Evolutionary conservation across 495 filamentous ascomycete species (phyloP).

Genomic region (Penicillium angulare): DNA sequence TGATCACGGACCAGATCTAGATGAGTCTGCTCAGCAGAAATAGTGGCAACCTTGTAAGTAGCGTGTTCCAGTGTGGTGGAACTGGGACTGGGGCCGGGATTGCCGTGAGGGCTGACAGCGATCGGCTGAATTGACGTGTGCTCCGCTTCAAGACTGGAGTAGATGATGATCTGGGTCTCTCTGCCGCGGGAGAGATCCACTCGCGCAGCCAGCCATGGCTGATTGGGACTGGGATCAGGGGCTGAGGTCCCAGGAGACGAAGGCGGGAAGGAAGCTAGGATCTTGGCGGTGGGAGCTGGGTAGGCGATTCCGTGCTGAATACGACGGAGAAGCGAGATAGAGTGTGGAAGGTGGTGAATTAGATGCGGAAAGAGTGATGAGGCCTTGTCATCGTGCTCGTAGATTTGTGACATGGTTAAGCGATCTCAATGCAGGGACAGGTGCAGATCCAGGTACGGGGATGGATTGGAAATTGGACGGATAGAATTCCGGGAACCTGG

Average conservation of each 20-base stretch:
- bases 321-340: slow-evolving; percentile 55
- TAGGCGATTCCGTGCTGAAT: slow-evolving; percentile 51
- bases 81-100: neutral
- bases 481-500: slow-evolving; percentile 9
- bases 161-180: slow-evolving; percentile 62
- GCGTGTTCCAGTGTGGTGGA: neutral
- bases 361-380: slow-evolving; percentile 45
- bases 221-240: slow-evolving; percentile 12
- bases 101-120: slow-evolving; percentile 9
- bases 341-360: slow-evolving; percentile 49
- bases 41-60: slow-evolving; percentile 11
- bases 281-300: slow-evolving; percentile 36
- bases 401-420: slow-evolving; percentile 12
- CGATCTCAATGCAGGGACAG: too few species aligned
- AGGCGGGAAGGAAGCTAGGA: slow-evolving; percentile 42
- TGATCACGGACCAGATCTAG: slow-evolving; percentile 24
- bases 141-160: slow-evolving; percentile 51
- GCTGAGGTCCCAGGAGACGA: slow-evolving; percentile 12
- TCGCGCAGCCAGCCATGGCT: slow-evolving; percentile 51
- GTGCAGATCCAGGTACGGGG: neutral
- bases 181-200: slow-evolving; percentile 55
- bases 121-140: slow-evolving; percentile 22
- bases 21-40: slow-evolving; percentile 5
- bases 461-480: neutral
- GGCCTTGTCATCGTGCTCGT: slow-evolving; percentile 32